phyloP scores from a whole-genome alignment of 1,139 yeast genomes.

The Blastobotrys niveus region DNA sequence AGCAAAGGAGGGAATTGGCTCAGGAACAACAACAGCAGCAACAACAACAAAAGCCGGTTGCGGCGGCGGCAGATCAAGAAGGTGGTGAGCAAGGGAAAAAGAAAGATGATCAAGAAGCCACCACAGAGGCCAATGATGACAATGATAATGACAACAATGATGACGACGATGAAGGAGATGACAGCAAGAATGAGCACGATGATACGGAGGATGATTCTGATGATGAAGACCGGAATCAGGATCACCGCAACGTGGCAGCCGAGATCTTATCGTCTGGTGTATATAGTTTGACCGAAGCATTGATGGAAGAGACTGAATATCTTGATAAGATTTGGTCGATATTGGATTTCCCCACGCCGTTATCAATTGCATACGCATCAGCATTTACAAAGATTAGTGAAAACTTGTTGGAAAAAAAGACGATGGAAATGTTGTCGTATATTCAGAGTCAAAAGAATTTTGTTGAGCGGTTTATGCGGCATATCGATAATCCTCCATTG shows the following conservation, averaged over 20 bases:
- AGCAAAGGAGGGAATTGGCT: no score
- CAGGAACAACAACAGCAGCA: constrained; percentile 16
- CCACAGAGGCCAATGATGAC: constrained; percentile 10
- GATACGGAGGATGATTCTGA: constrained; percentile 20
- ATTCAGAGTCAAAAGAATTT: constrained; percentile 59
- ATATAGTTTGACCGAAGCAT: constrained; percentile 89
- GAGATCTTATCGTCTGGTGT: constrained; percentile 89
- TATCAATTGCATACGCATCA: constrained; percentile 73
- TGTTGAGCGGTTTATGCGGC: constrained; percentile 66
- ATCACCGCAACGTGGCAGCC: constrained; percentile 72
- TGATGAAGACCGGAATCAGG: constrained; percentile 38
- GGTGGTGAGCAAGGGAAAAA: constrained; percentile 3
- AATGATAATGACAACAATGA: constrained; percentile 19
- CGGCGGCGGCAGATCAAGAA: constrained; percentile 14
- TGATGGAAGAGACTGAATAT: constrained; percentile 67
- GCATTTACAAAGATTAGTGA: constrained; percentile 94
- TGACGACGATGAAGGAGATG: constrained; percentile 24
- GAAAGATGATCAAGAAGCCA: constrained; percentile 2
- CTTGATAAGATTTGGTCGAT: constrained; percentile 74
- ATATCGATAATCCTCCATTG: constrained; percentile 76
- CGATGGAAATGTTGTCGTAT: constrained; percentile 71
- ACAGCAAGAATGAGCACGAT: constrained; percentile 15
- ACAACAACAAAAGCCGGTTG: constrained; percentile 16
- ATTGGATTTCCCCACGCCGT: constrained; percentile 56
- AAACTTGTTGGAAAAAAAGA: constrained; percentile 84